Evolutionary conservation across 495 filamentous ascomycete genomes (phyloP).

Genomic region (Tricharina praecox): DNA sequence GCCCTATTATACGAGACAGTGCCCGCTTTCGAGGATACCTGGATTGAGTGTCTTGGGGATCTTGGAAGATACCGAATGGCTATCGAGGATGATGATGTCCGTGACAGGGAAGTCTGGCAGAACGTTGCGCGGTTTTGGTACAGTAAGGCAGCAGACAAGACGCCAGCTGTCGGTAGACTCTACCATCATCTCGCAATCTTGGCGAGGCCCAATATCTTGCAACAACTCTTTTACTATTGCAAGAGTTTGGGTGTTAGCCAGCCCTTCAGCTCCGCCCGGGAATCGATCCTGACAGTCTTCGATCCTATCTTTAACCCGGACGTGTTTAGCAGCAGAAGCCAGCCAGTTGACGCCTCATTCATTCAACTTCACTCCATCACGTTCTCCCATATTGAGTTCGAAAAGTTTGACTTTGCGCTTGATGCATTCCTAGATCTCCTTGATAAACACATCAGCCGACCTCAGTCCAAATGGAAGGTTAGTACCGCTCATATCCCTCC

Average conservation of each 20-base stretch:
- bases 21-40: slow-evolving; percentile 59
- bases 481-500: too few relatives aligned
- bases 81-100: slow-evolving; percentile 53
- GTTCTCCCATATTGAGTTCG: slow-evolving; percentile 33
- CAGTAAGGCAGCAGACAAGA: slow-evolving; percentile 53
- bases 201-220: slow-evolving; percentile 52
- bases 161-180: slow-evolving; percentile 51
- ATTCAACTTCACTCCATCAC: slow-evolving; percentile 42
- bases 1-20: slow-evolving; percentile 60
- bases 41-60: slow-evolving; percentile 82
- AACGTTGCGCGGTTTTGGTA: slow-evolving; percentile 68
- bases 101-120: slow-evolving; percentile 64
- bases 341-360: slow-evolving; percentile 29
- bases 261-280: slow-evolving; percentile 39
- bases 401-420: slow-evolving; percentile 30
- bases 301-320: slow-evolving; percentile 36
- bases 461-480: slow-evolving; percentile 35
- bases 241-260: slow-evolving; percentile 22
- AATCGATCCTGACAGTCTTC: slow-evolving; percentile 46
- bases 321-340: slow-evolving; percentile 9
- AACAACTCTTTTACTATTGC: slow-evolving; percentile 60
- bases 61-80: slow-evolving; percentile 60
- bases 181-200: slow-evolving; percentile 78
- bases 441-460: slow-evolving; percentile 33
- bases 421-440: slow-evolving; percentile 33